These are phyloP conservation scores for Daldinia loculata DNA, from an alignment of 495 filamentous ascomycete genomes.

Conservation along the genomic window DNA sequence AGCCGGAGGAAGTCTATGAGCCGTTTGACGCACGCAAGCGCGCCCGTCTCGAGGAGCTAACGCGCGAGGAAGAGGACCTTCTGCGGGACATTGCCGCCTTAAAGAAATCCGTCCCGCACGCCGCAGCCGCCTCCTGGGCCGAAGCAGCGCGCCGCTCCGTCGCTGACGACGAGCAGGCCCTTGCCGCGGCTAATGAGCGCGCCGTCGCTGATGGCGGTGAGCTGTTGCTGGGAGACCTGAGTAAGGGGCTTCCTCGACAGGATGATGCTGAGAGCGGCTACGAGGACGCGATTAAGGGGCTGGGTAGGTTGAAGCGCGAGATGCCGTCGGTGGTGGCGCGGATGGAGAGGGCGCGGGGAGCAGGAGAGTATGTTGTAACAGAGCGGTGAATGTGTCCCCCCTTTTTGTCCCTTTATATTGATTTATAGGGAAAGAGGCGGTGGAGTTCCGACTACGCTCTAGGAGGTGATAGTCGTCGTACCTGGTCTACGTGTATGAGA, in stretches of 20 bases:
- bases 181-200: constrained; percentile 45
- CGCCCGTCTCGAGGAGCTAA: constrained; percentile 69
- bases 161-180: constrained; percentile 58
- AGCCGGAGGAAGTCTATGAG: constrained; percentile 71
- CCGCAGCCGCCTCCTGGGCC: constrained; percentile 65
- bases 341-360: constrained; percentile 78
- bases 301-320: constrained; percentile 64
- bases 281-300: constrained; percentile 60
- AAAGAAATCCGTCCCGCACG: constrained; percentile 71
- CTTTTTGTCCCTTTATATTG: background rate
- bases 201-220: constrained; percentile 34
- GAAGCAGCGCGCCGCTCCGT: constrained; percentile 57
- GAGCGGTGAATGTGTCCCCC: constrained; percentile 44
- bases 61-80: constrained; percentile 75
- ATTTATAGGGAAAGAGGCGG: background rate
- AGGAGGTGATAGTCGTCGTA: background rate
- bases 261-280: constrained; percentile 61
- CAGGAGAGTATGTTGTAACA: constrained; percentile 66
- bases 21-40: constrained; percentile 77
- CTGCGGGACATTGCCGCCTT: constrained; percentile 76
- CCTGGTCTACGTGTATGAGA: background rate
- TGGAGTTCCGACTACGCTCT: background rate
- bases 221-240: constrained; percentile 35
- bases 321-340: constrained; percentile 77
- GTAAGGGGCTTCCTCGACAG: constrained; percentile 54